phyloP scores from a whole-genome alignment of 768 basidiomycete genomes.

The Pulveroboletus frians region DNA sequence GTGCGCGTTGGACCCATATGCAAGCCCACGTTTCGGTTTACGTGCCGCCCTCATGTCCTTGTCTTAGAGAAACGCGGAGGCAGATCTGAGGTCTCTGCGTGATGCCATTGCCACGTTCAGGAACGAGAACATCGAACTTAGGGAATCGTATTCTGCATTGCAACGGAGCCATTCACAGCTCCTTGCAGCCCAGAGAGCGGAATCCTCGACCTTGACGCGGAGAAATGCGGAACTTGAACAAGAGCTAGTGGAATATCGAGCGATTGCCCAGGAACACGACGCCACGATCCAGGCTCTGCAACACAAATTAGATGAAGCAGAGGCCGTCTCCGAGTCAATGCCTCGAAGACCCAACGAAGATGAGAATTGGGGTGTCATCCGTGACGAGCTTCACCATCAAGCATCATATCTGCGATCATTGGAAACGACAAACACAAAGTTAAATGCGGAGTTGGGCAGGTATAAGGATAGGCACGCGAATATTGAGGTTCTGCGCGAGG shows the following conservation, averaged over 20 bases:
- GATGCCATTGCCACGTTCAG: constrained; percentile 43
- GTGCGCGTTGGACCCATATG: constrained; percentile 14
- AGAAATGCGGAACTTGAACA: constrained; percentile 44
- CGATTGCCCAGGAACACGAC: constrained; percentile 39
- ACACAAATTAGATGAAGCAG: constrained; percentile 43
- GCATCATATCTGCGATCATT: constrained; percentile 54
- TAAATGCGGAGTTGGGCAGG: constrained; percentile 47
- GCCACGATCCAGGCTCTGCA: constrained; percentile 42
- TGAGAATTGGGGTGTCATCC: constrained; percentile 56
- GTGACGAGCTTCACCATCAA: constrained; percentile 66
- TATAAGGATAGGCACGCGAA: constrained; percentile 54
- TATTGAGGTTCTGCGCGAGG: constrained; percentile 68
- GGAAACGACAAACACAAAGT: constrained; percentile 53
- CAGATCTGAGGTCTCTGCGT: constrained; percentile 50
- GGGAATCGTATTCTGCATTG: constrained; percentile 49
- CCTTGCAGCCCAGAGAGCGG: constrained; percentile 45
- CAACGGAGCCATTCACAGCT: constrained; percentile 46
- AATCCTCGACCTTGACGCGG: constrained; percentile 44
- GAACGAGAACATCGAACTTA: constrained; percentile 56
- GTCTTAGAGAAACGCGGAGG: constrained; percentile 43
- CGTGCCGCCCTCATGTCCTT: neutral
- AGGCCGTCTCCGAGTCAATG: constrained; percentile 29
- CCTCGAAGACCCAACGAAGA: constrained; percentile 35
- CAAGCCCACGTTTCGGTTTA: neutral
- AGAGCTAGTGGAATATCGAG: constrained; percentile 41